Evolutionary conservation across 768 basidiomycete genomes (phyloP).

Genomic region (Lactarius evosmus): DNA sequence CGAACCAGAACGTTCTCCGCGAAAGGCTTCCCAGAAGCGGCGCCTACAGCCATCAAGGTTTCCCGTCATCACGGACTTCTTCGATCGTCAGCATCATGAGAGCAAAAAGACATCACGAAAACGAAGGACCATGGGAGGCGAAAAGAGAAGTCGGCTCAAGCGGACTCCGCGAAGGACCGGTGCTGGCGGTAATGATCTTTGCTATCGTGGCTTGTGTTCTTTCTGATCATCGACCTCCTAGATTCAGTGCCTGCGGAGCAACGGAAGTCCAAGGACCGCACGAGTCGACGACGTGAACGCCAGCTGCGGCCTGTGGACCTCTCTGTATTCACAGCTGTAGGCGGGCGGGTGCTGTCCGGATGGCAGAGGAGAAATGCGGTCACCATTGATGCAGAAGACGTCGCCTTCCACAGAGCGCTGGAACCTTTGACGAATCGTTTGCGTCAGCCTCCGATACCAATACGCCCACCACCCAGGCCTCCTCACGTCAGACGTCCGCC

Average conservation of each 20-base stretch:
- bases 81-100: neutral
- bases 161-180: neutral
- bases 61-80: conserved; percentile 20
- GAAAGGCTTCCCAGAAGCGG: neutral
- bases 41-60: conserved; percentile 6
- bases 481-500: neutral
- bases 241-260: neutral
- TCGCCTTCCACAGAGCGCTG: conserved; percentile 29
- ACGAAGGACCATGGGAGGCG: neutral
- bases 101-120: conserved; percentile 8
- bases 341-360: conserved; percentile 41
- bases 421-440: conserved; percentile 7
- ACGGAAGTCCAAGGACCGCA: neutral
- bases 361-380: conserved; percentile 35
- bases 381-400: conserved; percentile 46
- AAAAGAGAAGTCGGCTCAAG: conserved; percentile 3
- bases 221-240: neutral
- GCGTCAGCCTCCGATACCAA: conserved; percentile 1
- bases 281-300: conserved; percentile 15
- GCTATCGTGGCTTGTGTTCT: neutral
- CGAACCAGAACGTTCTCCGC: neutral
- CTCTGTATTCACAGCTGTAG: conserved; percentile 40
- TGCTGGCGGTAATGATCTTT: neutral
- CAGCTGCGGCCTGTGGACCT: conserved; percentile 35
- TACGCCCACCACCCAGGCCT: neutral